Base-by-base conservation (phyloP, 2,329 filamentous ascomycete species). In the Hypoxylon sp. region DNA sequence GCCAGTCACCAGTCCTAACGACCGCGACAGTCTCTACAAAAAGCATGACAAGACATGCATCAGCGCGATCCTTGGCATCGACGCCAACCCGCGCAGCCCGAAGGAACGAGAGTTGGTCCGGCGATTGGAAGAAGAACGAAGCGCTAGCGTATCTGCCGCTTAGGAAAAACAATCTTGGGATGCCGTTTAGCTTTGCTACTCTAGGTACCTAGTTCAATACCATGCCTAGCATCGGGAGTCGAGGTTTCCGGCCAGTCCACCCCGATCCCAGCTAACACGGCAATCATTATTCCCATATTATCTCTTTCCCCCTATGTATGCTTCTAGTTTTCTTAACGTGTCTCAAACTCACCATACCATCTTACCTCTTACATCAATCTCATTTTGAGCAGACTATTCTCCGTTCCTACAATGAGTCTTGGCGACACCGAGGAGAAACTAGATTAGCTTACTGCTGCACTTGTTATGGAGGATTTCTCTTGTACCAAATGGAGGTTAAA, bases 31-130 rank as follows among this genome's bases (percentile, higher is more conserved):
- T n/a, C 71, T 75, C 51, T 68, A 68, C 46, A 62, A 65, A 48
- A 72, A 72, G 50, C 71, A 74, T 43, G 81, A 83, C 61, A 81
- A 77, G 75, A 86, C 82, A 25, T 76, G 82, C 59, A 86, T 87
- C 60, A 83, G 82, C 31, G 81, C 83, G 23, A 82, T 87, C 48
- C 72, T 86, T 16, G 82, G 81, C 27, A 82, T 82, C 57, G 80
- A 84, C 61, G 78, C 80, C 27, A 80, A 80, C 64, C 80, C 81
- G 15, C 71, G 81, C 27, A 82, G 78, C 61, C 79, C 79, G 29
- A 76, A 77, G 61, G 81, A 84, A 69, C 73, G 80, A 61, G 80
- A 83, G 67, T 71, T 83, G 65, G 78, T 83, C 48, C 76, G 80
- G 62, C 71, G 79, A 58, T 70, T 83, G 63, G 81, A 83, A 62